A percentile compares a stretch with the other conserved stretches of the same genome.
Evolutionary conservation across 2,329 filamentous ascomycete genomes (phyloP).

Genomic region (Alternaria burnsii): DNA sequence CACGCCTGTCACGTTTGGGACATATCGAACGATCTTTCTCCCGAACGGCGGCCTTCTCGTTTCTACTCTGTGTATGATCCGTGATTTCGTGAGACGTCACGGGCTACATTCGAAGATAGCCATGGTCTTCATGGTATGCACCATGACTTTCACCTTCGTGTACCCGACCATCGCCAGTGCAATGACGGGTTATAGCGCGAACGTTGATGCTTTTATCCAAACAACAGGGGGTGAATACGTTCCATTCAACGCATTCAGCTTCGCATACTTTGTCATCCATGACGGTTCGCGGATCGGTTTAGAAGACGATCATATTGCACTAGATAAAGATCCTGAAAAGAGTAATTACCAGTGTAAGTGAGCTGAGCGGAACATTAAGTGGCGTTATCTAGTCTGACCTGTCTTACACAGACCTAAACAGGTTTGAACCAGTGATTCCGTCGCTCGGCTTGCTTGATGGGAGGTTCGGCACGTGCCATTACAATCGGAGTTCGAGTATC

Average conservation of each 20-base stretch:
- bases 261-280: constrained; percentile 21
- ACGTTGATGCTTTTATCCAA: constrained; percentile 17
- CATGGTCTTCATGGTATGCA: constrained; percentile 31
- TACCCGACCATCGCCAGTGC: constrained; percentile 32
- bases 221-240: constrained; percentile 15
- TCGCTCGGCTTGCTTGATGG: not conserved
- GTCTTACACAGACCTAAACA: not conserved
- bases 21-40: constrained; percentile 29
- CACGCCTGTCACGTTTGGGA: constrained; percentile 26
- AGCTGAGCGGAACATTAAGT: not conserved
- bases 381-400: not conserved
- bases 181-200: constrained; percentile 30
- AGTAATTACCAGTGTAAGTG: not conserved
- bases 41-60: constrained; percentile 10
- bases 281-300: constrained; percentile 23
- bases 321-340: not conserved
- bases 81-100: constrained; percentile 18
- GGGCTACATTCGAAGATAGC: constrained; percentile 23
- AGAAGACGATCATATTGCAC: constrained; percentile 7
- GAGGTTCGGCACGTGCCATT: not conserved
- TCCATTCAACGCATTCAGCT: constrained; percentile 14
- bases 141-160: constrained; percentile 22
- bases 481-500: not conserved
- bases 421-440: not conserved
- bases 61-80: constrained; percentile 1